A percentile compares a stretch with the other conserved stretches of the same genome.
These are phyloP conservation scores for Colletotrichum lupini DNA, from an alignment of 2,329 filamentous ascomycete genomes.

Conservation along the genomic window DNA sequence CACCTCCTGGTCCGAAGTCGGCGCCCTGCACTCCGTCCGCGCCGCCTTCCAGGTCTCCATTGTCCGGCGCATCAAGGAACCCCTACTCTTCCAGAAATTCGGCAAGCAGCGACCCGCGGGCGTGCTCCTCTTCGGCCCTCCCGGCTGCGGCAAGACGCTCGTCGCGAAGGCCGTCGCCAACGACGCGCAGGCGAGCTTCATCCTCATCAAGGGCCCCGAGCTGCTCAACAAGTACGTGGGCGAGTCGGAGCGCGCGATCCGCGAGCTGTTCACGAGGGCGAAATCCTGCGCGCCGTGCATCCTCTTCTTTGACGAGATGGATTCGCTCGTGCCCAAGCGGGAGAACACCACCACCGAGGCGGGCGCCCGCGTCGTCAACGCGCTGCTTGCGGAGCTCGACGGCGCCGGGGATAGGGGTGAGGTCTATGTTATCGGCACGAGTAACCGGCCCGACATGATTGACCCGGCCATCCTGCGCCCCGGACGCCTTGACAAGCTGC, in stretches of 20 bases:
- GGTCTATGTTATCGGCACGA: slow-evolving; percentile 94
- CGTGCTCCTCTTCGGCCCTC: slow-evolving; percentile 94
- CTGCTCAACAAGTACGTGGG: slow-evolving; percentile 98
- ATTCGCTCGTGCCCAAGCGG: slow-evolving; percentile 88
- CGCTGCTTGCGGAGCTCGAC: slow-evolving; percentile 92
- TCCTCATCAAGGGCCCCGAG: slow-evolving; percentile 96
- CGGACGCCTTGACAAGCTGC: slow-evolving; percentile 85
- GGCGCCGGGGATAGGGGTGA: slow-evolving; percentile 83
- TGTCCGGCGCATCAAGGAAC: slow-evolving; percentile 87
- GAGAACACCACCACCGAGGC: slow-evolving; percentile 84
- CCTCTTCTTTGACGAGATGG: slow-evolving; percentile 90
- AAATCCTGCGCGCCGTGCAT: slow-evolving; percentile 90
- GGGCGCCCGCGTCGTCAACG: slow-evolving; percentile 91
- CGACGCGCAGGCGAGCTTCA: slow-evolving; percentile 96
- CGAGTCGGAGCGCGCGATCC: slow-evolving; percentile 92
- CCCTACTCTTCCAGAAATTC: slow-evolving; percentile 79
- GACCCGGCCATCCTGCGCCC: slow-evolving; percentile 95
- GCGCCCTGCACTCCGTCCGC: slow-evolving; percentile 82
- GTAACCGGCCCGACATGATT: slow-evolving; percentile 96
- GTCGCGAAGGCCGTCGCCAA: slow-evolving; percentile 97
- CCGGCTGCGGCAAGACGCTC: slow-evolving; percentile 95
- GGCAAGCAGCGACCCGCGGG: slow-evolving; percentile 87
- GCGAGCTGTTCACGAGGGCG: slow-evolving; percentile 91
- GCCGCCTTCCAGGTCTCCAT: slow-evolving; percentile 87
- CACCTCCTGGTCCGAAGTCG: slow-evolving; percentile 93